Conservation (phyloP, 495 filamentous ascomycete species). For the Coniosporium apollinis region DNA sequence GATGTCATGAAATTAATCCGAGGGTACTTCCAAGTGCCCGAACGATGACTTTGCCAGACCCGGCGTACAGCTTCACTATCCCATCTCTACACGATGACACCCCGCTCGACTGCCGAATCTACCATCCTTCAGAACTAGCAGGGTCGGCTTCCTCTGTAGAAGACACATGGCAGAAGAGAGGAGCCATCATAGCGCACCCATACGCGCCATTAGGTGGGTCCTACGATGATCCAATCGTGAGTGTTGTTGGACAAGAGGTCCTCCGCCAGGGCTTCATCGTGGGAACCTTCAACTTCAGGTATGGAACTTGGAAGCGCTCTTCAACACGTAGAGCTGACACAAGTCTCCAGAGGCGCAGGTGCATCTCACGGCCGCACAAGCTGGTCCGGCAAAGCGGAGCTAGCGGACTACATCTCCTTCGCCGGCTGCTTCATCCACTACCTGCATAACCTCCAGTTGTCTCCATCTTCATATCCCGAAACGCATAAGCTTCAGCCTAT, state of each 20-base stretch:
- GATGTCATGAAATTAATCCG: no score
- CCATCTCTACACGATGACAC: constrained; percentile 69
- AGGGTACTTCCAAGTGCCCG: no score
- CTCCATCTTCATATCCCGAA: not conserved
- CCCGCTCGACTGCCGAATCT: constrained; percentile 63
- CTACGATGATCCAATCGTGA: constrained; percentile 68
- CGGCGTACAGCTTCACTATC: constrained; percentile 56
- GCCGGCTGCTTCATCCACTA: constrained; percentile 63
- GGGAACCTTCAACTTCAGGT: constrained; percentile 90
- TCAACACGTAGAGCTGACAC: constrained; percentile 2
- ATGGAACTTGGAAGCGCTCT: constrained; percentile 4
- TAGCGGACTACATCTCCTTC: constrained; percentile 65
- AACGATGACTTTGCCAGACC: constrained; percentile 17
- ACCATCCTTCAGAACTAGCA: constrained; percentile 36
- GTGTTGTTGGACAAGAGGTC: constrained; percentile 42
- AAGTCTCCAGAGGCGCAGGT: constrained; percentile 50
- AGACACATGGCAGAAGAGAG: constrained; percentile 30
- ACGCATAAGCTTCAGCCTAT: not conserved
- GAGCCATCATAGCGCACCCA: constrained; percentile 76
- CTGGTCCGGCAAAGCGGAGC: constrained; percentile 70
- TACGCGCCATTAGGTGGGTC: constrained; percentile 77
- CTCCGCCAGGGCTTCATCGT: constrained; percentile 55
- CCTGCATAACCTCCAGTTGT: constrained; percentile 28
- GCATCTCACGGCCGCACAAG: constrained; percentile 57
- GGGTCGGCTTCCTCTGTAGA: not conserved